These are phyloP conservation scores for Nemania bipapillata DNA, from an alignment of 2,329 filamentous ascomycete species.

Conservation along the genomic window DNA sequence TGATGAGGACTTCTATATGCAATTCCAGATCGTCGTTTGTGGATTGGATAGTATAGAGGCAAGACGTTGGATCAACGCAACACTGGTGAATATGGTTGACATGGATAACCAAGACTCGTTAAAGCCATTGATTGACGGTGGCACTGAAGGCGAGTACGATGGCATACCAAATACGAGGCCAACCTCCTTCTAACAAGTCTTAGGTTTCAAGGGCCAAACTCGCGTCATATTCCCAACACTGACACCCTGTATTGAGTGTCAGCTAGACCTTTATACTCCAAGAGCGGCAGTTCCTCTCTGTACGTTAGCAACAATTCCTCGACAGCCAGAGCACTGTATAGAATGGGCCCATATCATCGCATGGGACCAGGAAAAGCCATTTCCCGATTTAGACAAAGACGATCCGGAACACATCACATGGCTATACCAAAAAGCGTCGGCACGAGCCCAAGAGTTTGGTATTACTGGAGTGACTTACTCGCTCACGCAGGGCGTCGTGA, in stretches of 20 bases:
- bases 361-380: constrained; percentile 88
- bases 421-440: constrained; percentile 86
- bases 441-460: constrained; percentile 85
- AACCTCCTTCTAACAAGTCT: constrained; percentile 33
- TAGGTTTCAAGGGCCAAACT: constrained; percentile 94
- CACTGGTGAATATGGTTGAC: constrained; percentile 89
- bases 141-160: constrained; percentile 76
- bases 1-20: constrained; percentile 94
- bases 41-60: constrained; percentile 97
- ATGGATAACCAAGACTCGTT: constrained; percentile 81
- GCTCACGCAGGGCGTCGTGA: constrained; percentile 95
- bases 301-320: constrained; percentile 93
- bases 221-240: constrained; percentile 91
- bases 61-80: constrained; percentile 97
- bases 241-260: constrained; percentile 96
- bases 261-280: constrained; percentile 98
- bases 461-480: constrained; percentile 94
- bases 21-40: constrained; percentile 93
- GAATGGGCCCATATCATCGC: constrained; percentile 99
- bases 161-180: constrained; percentile 11
- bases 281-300: constrained; percentile 95
- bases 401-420: constrained; percentile 97
- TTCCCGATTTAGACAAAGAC: constrained; percentile 89
- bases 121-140: constrained; percentile 95
- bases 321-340: constrained; percentile 96